A percentile compares a stretch with the other conserved stretches of the same genome.
Evolutionary conservation across 2,329 filamentous ascomycete genomes (phyloP).

Genomic region (Diaporthe sp.): DNA sequence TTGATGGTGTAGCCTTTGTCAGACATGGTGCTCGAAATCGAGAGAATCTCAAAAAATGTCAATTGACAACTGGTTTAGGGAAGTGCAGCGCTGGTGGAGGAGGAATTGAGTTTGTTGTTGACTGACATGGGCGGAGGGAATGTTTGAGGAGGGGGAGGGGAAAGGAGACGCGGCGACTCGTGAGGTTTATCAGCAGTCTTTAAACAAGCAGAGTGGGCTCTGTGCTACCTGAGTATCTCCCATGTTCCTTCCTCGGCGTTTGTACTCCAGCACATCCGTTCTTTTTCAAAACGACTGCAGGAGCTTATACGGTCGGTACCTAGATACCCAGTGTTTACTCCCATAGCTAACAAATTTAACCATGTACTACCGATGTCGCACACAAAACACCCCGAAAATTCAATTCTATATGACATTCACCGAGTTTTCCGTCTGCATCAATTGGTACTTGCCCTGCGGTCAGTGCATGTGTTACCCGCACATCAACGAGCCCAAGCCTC

Average conservation of each 20-base stretch:
- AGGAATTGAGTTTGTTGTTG: neutral
- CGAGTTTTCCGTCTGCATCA: neutral
- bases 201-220: neutral
- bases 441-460: neutral
- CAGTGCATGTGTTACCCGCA: neutral
- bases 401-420: neutral
- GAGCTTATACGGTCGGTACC: neutral
- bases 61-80: neutral
- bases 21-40: constrained; percentile 29
- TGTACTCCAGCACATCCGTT: neutral
- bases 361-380: neutral
- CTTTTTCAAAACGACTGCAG: neutral
- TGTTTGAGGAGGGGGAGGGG: neutral
- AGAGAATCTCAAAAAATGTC: neutral
- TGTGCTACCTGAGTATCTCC: neutral
- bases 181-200: constrained; percentile 28
- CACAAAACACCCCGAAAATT: neutral
- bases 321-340: neutral
- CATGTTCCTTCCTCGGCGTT: neutral
- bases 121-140: neutral
- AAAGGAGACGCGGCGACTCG: neutral
- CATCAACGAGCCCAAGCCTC: neutral
- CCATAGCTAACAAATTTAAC: neutral
- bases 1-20: constrained; percentile 55
- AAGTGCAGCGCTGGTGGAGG: neutral